A percentile compares a stretch with the other conserved stretches of the same genome.
These are phyloP conservation scores for Amorphotheca resinae DNA, from an alignment of 495 filamentous ascomycete genomes.

Conservation along the genomic window DNA sequence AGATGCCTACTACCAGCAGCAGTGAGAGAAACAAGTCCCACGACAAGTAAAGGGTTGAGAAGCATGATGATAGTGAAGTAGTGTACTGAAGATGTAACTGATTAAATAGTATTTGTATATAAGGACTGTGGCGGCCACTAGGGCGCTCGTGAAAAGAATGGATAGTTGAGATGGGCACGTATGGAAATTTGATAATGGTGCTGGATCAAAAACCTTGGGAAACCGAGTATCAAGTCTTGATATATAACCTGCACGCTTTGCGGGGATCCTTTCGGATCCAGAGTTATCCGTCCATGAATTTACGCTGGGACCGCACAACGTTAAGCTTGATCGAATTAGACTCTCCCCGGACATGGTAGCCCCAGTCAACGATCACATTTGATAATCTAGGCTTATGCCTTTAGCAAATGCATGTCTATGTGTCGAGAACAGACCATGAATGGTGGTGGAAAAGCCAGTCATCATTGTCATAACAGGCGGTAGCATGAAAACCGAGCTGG, in stretches of 20 bases:
- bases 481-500: constrained; percentile 5
- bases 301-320: constrained; percentile 6
- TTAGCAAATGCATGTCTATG: constrained; percentile 1
- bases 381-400: constrained; percentile 9
- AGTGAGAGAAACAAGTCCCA: constrained; percentile 14
- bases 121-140: constrained; percentile 21
- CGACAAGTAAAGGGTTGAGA: constrained; percentile 9
- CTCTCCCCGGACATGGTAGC: constrained; percentile 4
- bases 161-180: constrained; percentile 4
- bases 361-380: background rate
- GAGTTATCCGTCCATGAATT: constrained; percentile 8
- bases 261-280: constrained; percentile 16
- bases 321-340: constrained; percentile 12
- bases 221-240: constrained; percentile 4
- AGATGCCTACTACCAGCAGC: constrained; percentile 13
- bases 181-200: constrained; percentile 11
- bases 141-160: constrained; percentile 23
- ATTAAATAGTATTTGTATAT: constrained; percentile 12
- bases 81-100: constrained; percentile 1
- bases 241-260: constrained; percentile 11
- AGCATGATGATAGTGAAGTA: constrained; percentile 14
- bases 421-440: background rate
- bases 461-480: background rate
- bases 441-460: too few species aligned
- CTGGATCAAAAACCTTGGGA: constrained; percentile 5